Percentiles rank a stretch among this genome's conserved stretches.
Evolutionary conservation across 495 filamentous ascomycete species (phyloP).

Genomic region (Amorphotheca resinae): DNA sequence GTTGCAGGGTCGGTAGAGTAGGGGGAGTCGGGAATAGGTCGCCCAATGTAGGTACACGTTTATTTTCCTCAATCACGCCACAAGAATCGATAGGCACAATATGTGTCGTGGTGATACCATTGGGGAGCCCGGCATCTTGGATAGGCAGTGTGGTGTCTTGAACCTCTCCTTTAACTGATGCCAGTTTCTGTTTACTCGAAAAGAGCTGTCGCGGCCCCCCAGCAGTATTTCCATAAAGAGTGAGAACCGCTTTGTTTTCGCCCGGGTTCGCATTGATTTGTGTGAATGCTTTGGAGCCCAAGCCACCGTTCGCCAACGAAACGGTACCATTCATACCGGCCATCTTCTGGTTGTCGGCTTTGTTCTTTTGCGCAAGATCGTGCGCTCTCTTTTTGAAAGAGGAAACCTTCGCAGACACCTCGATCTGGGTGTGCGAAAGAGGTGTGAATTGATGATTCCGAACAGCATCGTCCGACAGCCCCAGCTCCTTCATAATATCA

Average conservation of each 20-base stretch:
- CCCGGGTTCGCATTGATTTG: constrained; percentile 19
- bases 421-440: constrained; percentile 5
- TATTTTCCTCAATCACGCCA: constrained; percentile 26
- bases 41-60: constrained; percentile 52
- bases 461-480: constrained; percentile 9
- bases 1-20: constrained; percentile 51
- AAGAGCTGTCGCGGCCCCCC: constrained; percentile 61
- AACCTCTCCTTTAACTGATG: constrained; percentile 25
- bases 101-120: constrained; percentile 57
- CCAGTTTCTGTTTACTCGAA: constrained; percentile 57
- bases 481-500: constrained; percentile 29
- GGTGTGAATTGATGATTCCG: constrained; percentile 11
- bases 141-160: constrained; percentile 31
- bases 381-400: constrained; percentile 19
- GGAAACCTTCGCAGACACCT: constrained; percentile 11
- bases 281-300: constrained; percentile 7
- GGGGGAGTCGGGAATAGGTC: constrained; percentile 68
- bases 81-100: constrained; percentile 44
- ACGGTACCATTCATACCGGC: constrained; percentile 7
- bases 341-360: constrained; percentile 29
- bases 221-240: constrained; percentile 57
- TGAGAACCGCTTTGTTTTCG: constrained; percentile 49
- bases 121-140: constrained; percentile 54
- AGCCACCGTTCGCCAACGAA: constrained; percentile 10
- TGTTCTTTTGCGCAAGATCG: constrained; percentile 25